Evolutionary conservation across 228 moss, liverwort and hornwort genomes (phyloP), one percentile per base, ranked within the genome.

Genomic region (Sphagnum magellanicum): DNA sequence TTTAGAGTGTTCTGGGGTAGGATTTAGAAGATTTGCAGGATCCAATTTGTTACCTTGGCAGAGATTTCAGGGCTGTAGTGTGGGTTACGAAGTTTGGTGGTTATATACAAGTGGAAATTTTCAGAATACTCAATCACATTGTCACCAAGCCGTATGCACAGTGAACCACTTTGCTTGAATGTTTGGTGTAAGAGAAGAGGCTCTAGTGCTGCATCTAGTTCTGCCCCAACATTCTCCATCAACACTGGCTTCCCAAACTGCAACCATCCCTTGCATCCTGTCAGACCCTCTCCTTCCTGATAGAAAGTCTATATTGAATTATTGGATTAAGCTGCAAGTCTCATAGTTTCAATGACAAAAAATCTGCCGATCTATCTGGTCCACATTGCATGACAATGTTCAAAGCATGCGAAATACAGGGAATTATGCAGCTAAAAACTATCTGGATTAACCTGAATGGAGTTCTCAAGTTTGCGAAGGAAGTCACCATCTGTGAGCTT

Each of bases 21-120:
- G 32, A 32, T 32, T 32, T 32, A 32, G 32, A 32, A 32, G 3
- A 32, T 32, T 32, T 32, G 32, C 1, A 32, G 32, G 32, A 32
- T 32, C 32, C 32, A 32, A 32, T 17, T 10, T 14, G 48, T 52
- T 53, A 92, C 92, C 81, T 92, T 90, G 11, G 92, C 90, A 61
- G 84, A 92, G 50, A 90, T 88, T 55, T 92, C 90, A 1, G 92
- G 92, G 75, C 88, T 92, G 15, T 90, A 90, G 48, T 92, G 92
- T 15, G 90, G 92, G 63, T 90, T 92, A n/a, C 79, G 85, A 63
- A 92, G 80, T 67, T 92, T 92, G 16, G 92, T 90, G 53, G 92
- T 86, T 4, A 92, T 88, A 32, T 92, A 92, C 50, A 92, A 74
- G 46, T 65, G 81, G 63, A 90, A 92, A 68, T 90, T 68, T 73